phyloP scores from a whole-genome alignment of 805 yeast species.

The Candida quercuum region DNA sequence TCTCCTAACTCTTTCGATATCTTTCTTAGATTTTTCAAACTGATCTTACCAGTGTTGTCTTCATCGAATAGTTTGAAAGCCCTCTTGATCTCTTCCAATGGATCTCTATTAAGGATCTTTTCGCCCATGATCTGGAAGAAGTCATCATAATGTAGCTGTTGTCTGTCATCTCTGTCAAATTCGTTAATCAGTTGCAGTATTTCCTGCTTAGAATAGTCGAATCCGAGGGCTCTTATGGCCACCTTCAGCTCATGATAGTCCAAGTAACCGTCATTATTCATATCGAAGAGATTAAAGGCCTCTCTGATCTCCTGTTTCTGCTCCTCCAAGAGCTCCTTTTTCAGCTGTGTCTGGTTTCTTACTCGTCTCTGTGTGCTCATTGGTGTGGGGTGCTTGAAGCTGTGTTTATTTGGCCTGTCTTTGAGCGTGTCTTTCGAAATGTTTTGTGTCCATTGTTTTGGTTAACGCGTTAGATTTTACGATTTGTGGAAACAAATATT shows the following conservation, averaged over 20 bases:
- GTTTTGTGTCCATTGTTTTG: neutral
- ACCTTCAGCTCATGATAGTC: slow-evolving; percentile 89
- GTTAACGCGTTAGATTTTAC: neutral
- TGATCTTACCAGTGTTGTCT: slow-evolving; percentile 81
- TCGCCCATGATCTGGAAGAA: slow-evolving; percentile 69
- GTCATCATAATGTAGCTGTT: slow-evolving; percentile 71
- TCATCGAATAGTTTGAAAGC: slow-evolving; percentile 90
- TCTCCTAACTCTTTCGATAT: slow-evolving; percentile 94
- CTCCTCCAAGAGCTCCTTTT: slow-evolving; percentile 70
- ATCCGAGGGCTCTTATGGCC: slow-evolving; percentile 91
- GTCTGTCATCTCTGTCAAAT: slow-evolving; percentile 72
- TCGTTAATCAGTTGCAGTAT: slow-evolving; percentile 73
- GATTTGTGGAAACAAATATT: neutral
- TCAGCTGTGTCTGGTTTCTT: slow-evolving; percentile 34
- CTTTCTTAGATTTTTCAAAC: slow-evolving; percentile 73
- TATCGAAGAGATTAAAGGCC: slow-evolving; percentile 87
- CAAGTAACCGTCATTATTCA: slow-evolving; percentile 83
- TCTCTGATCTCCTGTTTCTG: slow-evolving; percentile 89
- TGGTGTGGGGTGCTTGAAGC: too few relatives aligned
- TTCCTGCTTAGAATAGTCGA: slow-evolving; percentile 72
- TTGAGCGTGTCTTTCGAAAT: too few relatives aligned
- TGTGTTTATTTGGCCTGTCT: neutral
- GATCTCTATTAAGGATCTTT: slow-evolving; percentile 82
- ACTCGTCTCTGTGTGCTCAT: slow-evolving; percentile 7
- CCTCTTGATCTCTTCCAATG: slow-evolving; percentile 82